Conservation (phyloP, 257 asterid genomes). For the Solanum raphanifolium region DNA sequence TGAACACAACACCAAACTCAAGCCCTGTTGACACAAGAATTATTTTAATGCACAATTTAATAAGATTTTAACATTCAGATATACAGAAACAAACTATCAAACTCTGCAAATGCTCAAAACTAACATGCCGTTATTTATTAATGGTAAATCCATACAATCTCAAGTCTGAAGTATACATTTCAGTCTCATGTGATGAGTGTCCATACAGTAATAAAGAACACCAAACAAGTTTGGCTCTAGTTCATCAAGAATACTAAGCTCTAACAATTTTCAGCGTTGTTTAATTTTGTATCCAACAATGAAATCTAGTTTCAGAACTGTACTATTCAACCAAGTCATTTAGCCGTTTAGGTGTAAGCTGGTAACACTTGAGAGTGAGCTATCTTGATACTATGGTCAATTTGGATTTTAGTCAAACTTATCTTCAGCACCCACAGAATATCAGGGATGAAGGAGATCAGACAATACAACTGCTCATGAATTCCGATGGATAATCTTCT, state of each 20-base stretch:
- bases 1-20: slow-evolving; percentile 80
- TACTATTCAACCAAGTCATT: neutral
- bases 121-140: neutral
- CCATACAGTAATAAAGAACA: neutral
- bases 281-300: neutral
- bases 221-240: neutral
- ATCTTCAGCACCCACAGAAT: neutral
- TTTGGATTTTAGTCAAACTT: neutral
- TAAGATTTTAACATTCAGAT: neutral
- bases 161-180: neutral
- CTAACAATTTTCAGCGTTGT: neutral
- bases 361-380: neutral
- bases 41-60: neutral
- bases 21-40: slow-evolving; percentile 39
- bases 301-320: neutral
- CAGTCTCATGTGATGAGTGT: neutral
- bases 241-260: neutral
- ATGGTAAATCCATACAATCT: neutral
- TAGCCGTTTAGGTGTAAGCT: neutral
- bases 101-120: neutral
- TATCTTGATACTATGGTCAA: neutral
- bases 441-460: neutral
- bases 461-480: neutral
- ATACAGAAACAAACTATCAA: neutral
- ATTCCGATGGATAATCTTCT: neutral